Evolutionary conservation across 306 rosid genomes (phyloP), one percentile per base, ranked within the genome.

Genomic region (Mimosa bimucronata): DNA sequence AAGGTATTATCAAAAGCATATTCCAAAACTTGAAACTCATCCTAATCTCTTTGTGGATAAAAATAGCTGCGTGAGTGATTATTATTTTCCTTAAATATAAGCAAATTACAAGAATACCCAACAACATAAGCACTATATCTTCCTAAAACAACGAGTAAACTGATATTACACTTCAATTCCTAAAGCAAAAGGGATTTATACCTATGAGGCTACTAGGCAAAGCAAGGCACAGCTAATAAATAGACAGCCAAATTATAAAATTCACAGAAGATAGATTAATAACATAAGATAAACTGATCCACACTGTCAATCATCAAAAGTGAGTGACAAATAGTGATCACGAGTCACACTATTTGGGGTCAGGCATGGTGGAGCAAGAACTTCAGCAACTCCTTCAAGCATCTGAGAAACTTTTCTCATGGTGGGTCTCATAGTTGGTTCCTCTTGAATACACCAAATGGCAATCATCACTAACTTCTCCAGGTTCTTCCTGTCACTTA

Each of bases 331-430:
- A 70, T 13, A 25, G 7, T n/a, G n/a, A n/a, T 44, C 74, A 13
- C 9, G 21, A 25, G 23, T 42, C 38, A 42, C 57, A 77, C 78
- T 85, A 29, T 66, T 1, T 77, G 15, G 71, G 44, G 46, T 38
- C 1, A 66, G 88, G 71, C 52, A 67, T 28, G 87, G 85, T 48
- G 85, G 88, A 37, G 62, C 66, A 67, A 12, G 66, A 46, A 85
- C 88, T 73, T 85, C 80, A 77, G 58, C 75, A 77, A 71, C 79
- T 73, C 88, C 85, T 48, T 85, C 88, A 85, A 85, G 83, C 88
- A 85, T 85, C n/a, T 73, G 88, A n/a, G 62, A 21, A 52, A 81
- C 88, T 1, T 13, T 46, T 68, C 85, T 81, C 80, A 81, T 85
- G 57, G 75, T 57, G 44, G 88, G 88, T 61, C 88, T 85, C 40